phyloP scores from a whole-genome alignment of 495 filamentous ascomycete genomes.

The Hypoxylon rickii region DNA sequence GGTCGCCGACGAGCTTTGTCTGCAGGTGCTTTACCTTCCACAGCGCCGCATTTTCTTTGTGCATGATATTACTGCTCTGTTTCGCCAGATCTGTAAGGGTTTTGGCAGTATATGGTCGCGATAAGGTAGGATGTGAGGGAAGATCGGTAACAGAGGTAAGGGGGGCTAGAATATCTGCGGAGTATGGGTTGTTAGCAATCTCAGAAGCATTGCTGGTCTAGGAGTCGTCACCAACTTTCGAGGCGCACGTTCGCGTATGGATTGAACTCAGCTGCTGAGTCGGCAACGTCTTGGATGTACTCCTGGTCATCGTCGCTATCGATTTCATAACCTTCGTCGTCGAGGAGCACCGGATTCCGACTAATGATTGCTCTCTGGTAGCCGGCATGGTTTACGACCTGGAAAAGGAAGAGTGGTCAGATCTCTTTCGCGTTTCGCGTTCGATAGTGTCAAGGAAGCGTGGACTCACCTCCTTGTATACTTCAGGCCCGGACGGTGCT shows the following conservation, averaged over 20 bases:
- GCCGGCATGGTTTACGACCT: slow-evolving; percentile 85
- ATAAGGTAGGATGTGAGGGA: slow-evolving; percentile 79
- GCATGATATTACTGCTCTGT: slow-evolving; percentile 69
- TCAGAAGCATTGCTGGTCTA: not conserved
- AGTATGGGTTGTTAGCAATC: slow-evolving; percentile 23
- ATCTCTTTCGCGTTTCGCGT: not conserved
- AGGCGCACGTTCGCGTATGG: slow-evolving; percentile 81
- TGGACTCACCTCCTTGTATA: slow-evolving; percentile 79
- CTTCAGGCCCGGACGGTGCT: slow-evolving; percentile 67
- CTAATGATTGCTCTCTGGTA: slow-evolving; percentile 82
- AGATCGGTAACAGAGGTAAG: slow-evolving; percentile 86
- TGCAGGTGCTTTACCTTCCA: slow-evolving; percentile 80
- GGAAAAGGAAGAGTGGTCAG: slow-evolving; percentile 6
- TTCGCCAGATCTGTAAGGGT: slow-evolving; percentile 78
- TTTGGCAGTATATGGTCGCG: slow-evolving; percentile 78
- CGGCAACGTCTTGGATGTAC: slow-evolving; percentile 64
- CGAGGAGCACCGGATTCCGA: slow-evolving; percentile 72
- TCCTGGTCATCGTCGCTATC: slow-evolving; percentile 80
- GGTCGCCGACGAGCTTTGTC: slow-evolving; percentile 77
- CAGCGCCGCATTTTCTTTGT: slow-evolving; percentile 73
- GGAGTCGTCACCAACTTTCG: slow-evolving; percentile 66
- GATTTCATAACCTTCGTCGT: slow-evolving; percentile 85
- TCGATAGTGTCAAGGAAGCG: slow-evolving; percentile 2
- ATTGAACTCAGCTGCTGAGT: slow-evolving; percentile 74
- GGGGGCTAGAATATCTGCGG: slow-evolving; percentile 79